Evolutionary conservation across 2,329 filamentous ascomycete genomes (phyloP), one percentile per base, ranked within the genome.

Genomic region (Ophiobolus disseminans): DNA sequence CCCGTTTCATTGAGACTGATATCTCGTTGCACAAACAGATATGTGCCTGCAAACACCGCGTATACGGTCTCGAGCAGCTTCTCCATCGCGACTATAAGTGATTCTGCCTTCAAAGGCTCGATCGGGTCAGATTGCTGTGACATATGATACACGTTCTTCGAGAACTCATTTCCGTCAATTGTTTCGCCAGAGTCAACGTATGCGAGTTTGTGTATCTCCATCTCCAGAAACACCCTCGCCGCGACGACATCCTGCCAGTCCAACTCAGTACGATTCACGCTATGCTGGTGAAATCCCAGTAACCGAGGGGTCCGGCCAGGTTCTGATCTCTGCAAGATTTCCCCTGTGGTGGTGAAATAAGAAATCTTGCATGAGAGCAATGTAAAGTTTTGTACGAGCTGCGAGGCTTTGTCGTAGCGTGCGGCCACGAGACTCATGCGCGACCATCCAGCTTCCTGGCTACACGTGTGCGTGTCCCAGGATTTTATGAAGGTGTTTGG

Each of bases 381-480:
- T 23, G 26, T 11, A 3, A 48, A 16, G 37, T 36, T 36, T 36
- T 40, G 30, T 26, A 48, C 22, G 5, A 28, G 13, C 14, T 42
- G 28, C 7, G 38, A 48, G 5, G 28, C 19, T 22, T 30, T 40
- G 13, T 48, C 23, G 31, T 48, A 48, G 28, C 16, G 28, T 6
- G 37, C 45, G 7, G 37, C 38, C n/a, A 41, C 5, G 28, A 48
- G 4, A 22, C 45, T 48, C 16, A 48, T 14, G 19, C 45, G 45
- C 17, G 45, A 34, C 20, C 9, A 48, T 3, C 44, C 44, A 5
- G 38, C 31, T 35, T 22, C 28, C 5, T 16, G n/a, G 23, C 45
- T 41, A 19, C 37, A 48, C 5, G 37, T 40, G 5, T 21, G 13
- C 3, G 42, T 38, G 17, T 45, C 13, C 32, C 3, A 38, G 5